phyloP scores from a whole-genome alignment of 2,329 filamentous ascomycete species.

The Sordariomycetes sp. region DNA sequence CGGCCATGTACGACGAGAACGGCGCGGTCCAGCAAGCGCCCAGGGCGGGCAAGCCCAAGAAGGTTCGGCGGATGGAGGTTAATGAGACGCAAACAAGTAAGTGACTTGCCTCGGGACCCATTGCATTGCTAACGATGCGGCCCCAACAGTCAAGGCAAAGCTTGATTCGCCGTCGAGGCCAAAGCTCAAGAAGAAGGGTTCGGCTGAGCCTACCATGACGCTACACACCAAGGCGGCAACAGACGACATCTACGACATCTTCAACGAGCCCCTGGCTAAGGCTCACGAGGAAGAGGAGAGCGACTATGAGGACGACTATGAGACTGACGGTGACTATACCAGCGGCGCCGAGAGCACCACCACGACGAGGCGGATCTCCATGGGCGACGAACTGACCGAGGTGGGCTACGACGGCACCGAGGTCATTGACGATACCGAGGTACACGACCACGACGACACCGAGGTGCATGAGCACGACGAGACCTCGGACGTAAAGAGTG shows the following conservation, averaged over 20 bases:
- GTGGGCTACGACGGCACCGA: neutral
- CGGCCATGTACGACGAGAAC: conserved; percentile 9
- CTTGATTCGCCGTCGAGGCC: conserved; percentile 79
- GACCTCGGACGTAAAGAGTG: conserved; percentile 46
- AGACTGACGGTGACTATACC: conserved; percentile 67
- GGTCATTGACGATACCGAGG: neutral
- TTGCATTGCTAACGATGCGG: conserved; percentile 15
- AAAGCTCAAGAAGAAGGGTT: conserved; percentile 64
- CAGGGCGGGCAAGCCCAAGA: conserved; percentile 40
- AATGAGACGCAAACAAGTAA: conserved; percentile 89
- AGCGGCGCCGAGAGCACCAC: conserved; percentile 77
- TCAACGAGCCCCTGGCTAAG: conserved; percentile 61
- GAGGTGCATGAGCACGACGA: conserved; percentile 36
- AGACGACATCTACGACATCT: conserved; percentile 95
- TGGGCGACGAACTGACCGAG: conserved; percentile 20
- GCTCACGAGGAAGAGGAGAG: conserved; percentile 23
- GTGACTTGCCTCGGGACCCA: conserved; percentile 17
- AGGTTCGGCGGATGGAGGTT: conserved; percentile 73
- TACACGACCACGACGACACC: conserved; percentile 26
- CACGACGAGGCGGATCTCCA: conserved; percentile 57
- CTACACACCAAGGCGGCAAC: conserved; percentile 91
- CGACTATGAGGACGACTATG: conserved; percentile 57
- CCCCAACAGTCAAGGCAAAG: conserved; percentile 69
- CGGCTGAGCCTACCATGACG: conserved; percentile 89
- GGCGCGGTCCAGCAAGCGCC: neutral